Conservation (phyloP, 2,329 filamentous ascomycete species). For the Diaporthe citriasiana region DNA sequence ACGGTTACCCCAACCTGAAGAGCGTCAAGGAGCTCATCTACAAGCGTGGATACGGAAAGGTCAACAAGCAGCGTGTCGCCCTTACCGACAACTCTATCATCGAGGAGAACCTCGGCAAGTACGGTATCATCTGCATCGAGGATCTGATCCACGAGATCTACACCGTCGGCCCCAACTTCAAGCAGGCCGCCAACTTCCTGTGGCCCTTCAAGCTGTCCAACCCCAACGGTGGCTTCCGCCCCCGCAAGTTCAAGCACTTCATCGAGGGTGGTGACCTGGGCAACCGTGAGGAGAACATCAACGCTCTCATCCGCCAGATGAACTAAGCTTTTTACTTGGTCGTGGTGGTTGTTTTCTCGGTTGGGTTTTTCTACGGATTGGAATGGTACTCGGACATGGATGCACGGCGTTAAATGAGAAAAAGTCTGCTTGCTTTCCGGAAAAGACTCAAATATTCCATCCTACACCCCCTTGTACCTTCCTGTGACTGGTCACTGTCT, state of each 20-base stretch:
- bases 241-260: conserved; percentile 99
- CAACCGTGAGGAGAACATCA: conserved; percentile 99
- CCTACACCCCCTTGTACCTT: conserved; percentile 38
- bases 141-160: conserved; percentile 99
- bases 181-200: conserved; percentile 99
- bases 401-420: conserved; percentile 53
- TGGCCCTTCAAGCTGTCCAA: conserved; percentile 99
- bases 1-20: conserved; percentile 99
- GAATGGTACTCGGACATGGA: conserved; percentile 49
- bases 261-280: conserved; percentile 98
- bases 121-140: conserved; percentile 99
- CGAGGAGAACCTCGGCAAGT: conserved; percentile 96
- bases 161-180: conserved; percentile 99
- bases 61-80: conserved; percentile 97
- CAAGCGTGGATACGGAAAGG: conserved; percentile 99
- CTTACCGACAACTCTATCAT: conserved; percentile 98
- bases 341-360: conserved; percentile 44
- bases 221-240: conserved; percentile 95
- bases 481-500: conserved; percentile 41
- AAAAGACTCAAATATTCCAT: conserved; percentile 39
- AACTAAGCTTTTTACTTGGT: conserved; percentile 73
- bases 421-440: conserved; percentile 43
- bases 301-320: conserved; percentile 96
- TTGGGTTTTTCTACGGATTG: conserved; percentile 48
- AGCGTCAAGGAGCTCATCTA: conserved; percentile 99